Conservation (phyloP, 2,329 filamentous ascomycete genomes). For the Trichoderma lentiforme region DNA sequence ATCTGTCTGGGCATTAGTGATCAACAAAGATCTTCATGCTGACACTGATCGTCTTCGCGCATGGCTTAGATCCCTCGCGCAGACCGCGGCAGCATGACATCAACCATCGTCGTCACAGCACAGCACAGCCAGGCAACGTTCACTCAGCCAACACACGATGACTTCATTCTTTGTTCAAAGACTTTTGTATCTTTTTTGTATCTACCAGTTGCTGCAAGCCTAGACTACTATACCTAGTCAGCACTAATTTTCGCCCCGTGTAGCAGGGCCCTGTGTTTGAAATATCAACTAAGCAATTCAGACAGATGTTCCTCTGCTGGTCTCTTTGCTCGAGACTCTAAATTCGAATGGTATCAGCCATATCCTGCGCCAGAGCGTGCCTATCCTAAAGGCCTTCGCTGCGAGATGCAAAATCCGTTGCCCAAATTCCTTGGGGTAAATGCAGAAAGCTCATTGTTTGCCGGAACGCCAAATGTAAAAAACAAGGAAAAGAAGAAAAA, state of each 20-base stretch:
- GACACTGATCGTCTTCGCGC: background rate
- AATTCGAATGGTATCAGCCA: slow-evolving; percentile 22
- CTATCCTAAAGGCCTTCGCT: slow-evolving; percentile 13
- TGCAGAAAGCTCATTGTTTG: slow-evolving; percentile 18
- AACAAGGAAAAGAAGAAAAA: background rate
- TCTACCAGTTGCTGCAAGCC: slow-evolving; percentile 4
- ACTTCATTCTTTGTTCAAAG: background rate
- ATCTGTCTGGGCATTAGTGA: background rate
- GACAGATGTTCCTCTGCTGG: slow-evolving; percentile 6
- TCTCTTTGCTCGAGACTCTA: slow-evolving; percentile 16
- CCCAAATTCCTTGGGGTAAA: slow-evolving; percentile 18
- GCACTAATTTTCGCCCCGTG: background rate
- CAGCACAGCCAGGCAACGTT: background rate
- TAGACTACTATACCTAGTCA: background rate
- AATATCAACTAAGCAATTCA: slow-evolving; percentile 13
- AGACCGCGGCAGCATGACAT: background rate
- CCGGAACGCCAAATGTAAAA: slow-evolving; percentile 10
- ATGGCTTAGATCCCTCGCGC: background rate
- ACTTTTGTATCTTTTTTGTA: background rate
- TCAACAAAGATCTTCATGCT: slow-evolving; percentile 15
- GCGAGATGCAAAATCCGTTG: slow-evolving; percentile 20
- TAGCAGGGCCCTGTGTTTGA: background rate
- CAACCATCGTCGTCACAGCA: background rate
- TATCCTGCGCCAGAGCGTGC: slow-evolving; percentile 20
- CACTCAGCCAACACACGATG: background rate